These are phyloP conservation scores for Neostapfia colusana DNA, from an alignment of 176 grass and related monocot genomes.

Conservation along the genomic window DNA sequence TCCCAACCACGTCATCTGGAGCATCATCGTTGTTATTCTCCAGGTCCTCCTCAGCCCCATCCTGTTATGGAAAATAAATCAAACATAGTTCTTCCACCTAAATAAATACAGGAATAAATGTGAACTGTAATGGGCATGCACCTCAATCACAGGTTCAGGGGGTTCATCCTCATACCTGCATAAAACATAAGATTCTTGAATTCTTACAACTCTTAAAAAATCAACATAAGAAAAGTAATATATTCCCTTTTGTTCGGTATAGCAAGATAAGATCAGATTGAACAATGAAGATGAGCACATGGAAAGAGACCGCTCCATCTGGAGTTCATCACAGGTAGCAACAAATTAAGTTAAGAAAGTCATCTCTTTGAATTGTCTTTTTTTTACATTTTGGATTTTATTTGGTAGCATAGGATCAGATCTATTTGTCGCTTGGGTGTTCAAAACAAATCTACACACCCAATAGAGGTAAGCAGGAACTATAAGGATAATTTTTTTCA, in stretches of 20 bases:
- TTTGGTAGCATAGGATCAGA: background rate
- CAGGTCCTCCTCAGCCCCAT: slow-evolving; percentile 60
- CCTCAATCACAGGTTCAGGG: slow-evolving; percentile 77
- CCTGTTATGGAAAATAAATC: slow-evolving; percentile 39
- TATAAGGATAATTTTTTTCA: background rate
- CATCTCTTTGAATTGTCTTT: background rate
- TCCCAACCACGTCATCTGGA: slow-evolving; percentile 53
- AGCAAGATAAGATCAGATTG: background rate
- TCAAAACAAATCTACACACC: background rate
- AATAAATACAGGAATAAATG: background rate
- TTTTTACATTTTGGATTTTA: background rate
- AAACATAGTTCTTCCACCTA: background rate
- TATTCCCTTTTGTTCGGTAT: background rate
- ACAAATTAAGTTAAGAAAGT: background rate
- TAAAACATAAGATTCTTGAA: background rate
- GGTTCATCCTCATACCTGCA: slow-evolving; percentile 83
- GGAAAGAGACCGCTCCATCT: background rate
- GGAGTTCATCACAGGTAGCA: background rate
- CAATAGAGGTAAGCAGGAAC: background rate
- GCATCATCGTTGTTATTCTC: slow-evolving; percentile 77
- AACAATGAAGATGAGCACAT: background rate
- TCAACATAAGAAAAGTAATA: background rate
- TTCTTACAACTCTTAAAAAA: background rate
- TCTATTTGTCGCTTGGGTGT: background rate
- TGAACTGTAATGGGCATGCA: slow-evolving; percentile 18